phyloP scores from a whole-genome alignment of 495 filamentous ascomycete species.

The Penicillium desertorum region DNA sequence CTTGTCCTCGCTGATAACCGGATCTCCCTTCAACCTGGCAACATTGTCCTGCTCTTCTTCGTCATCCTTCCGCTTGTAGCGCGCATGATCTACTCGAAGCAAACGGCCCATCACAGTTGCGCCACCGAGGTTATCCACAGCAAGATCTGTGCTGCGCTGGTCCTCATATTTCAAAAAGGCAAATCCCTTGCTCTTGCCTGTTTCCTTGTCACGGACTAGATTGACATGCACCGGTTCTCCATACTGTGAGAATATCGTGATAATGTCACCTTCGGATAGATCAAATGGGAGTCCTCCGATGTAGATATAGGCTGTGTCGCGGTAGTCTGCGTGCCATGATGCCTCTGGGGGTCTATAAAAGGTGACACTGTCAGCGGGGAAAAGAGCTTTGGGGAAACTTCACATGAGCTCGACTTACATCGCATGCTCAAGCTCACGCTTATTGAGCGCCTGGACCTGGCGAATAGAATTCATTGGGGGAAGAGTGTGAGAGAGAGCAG shows the following conservation, averaged over 20 bases:
- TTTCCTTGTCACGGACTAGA: constrained; percentile 89
- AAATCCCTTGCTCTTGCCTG: constrained; percentile 90
- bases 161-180: constrained; percentile 98
- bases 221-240: constrained; percentile 92
- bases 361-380: constrained; percentile 16
- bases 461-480: constrained; percentile 84
- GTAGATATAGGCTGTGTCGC: constrained; percentile 95
- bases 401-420: constrained; percentile 49
- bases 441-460: constrained; percentile 88
- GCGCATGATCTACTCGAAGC: constrained; percentile 85
- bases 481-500: constrained; percentile 10
- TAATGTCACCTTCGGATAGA: constrained; percentile 90
- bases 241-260: constrained; percentile 96
- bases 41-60: constrained; percentile 69
- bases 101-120: constrained; percentile 77
- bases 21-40: constrained; percentile 39
- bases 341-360: constrained; percentile 65
- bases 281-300: constrained; percentile 94
- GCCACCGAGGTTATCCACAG: constrained; percentile 92
- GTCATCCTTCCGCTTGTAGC: constrained; percentile 85
- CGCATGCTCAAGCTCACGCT: constrained; percentile 87
- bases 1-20: constrained; percentile 26
- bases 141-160: constrained; percentile 91
- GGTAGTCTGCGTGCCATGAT: constrained; percentile 97
- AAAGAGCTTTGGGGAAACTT: constrained; percentile 1